Conservation (phyloP, 108 stramenopile genomes). For the Fistulifera pelliculosa region DNA sequence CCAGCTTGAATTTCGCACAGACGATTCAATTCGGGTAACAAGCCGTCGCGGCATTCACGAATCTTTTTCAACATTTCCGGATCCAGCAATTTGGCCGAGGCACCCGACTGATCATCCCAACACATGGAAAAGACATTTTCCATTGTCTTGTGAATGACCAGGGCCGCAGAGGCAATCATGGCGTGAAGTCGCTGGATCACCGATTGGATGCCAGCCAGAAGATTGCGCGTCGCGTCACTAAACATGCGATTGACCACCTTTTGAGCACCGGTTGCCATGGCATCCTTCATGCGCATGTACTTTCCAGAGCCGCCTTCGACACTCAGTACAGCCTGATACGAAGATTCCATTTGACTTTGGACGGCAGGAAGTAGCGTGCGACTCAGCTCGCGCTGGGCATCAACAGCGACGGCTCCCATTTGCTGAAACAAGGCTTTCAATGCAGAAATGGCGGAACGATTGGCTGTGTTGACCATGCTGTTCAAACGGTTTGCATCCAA, state of each 20-base stretch:
- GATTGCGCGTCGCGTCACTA: slow-evolving; percentile 15
- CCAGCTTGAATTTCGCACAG: slow-evolving; percentile 14
- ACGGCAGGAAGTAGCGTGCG: slow-evolving; percentile 25
- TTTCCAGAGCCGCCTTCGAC: slow-evolving; percentile 25
- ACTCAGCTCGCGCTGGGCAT: slow-evolving; percentile 30
- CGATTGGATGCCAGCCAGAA: slow-evolving; percentile 18
- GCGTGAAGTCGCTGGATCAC: slow-evolving; percentile 16
- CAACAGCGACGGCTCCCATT: slow-evolving; percentile 12
- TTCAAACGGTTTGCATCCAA: slow-evolving; percentile 13
- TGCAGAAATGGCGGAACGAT: slow-evolving; percentile 16
- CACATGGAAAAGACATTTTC: slow-evolving; percentile 30
- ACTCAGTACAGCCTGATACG: slow-evolving; percentile 14
- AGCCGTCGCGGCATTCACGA: slow-evolving; percentile 20
- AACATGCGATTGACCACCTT: slow-evolving; percentile 20
- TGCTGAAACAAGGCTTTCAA: slow-evolving; percentile 15
- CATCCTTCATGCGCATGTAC: slow-evolving; percentile 28
- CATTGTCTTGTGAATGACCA: slow-evolving; percentile 11
- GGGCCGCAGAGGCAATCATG: slow-evolving; percentile 12
- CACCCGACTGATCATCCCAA: slow-evolving; percentile 26
- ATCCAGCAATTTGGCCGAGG: slow-evolving; percentile 13
- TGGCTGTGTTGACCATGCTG: slow-evolving; percentile 24
- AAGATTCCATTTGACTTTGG: slow-evolving; percentile 19
- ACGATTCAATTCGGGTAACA: slow-evolving; percentile 26
- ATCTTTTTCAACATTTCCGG: slow-evolving; percentile 20
- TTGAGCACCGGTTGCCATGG: slow-evolving; percentile 13